Conservation (phyloP, 768 basidiomycete species). For the Candolleomyces aberdarensis region DNA sequence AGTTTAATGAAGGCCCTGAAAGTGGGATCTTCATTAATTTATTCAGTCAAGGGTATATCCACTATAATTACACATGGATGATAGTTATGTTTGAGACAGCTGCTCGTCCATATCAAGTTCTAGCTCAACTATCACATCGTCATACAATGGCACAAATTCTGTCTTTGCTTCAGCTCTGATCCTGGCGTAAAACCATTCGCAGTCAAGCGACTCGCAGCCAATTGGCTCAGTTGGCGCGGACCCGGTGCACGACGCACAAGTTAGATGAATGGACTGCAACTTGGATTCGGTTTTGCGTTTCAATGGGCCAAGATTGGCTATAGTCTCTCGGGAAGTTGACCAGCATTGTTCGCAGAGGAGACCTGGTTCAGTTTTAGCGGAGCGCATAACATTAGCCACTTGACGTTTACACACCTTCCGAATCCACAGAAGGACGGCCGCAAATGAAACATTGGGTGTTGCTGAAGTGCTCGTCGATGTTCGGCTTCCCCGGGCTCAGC, state of each 20-base stretch:
- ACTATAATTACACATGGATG: too few species aligned
- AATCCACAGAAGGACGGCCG: conserved; percentile 41
- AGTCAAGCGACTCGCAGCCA: conserved; percentile 82
- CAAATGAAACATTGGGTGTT: conserved; percentile 72
- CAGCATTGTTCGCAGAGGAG: conserved; percentile 63
- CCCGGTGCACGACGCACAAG: conserved; percentile 72
- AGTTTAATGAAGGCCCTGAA: conserved; percentile 21
- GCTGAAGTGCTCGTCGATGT: conserved; percentile 75
- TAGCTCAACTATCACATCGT: conserved; percentile 33
- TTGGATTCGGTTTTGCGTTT: conserved; percentile 53
- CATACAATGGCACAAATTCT: conserved; percentile 31
- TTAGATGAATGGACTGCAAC: conserved; percentile 52
- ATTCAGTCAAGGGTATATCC: too few species aligned
- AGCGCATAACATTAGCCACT: neutral
- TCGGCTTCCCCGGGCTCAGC: conserved; percentile 34
- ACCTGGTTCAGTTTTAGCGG: conserved; percentile 28
- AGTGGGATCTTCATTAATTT: too few species aligned
- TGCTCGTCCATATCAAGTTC: conserved; percentile 18
- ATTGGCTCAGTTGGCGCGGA: conserved; percentile 55
- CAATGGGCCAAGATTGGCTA: conserved; percentile 54
- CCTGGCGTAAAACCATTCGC: conserved; percentile 77
- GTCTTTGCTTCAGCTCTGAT: conserved; percentile 50
- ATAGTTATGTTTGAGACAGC: neutral
- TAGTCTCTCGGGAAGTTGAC: conserved; percentile 46
- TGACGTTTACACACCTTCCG: neutral